A percentile compares a stretch with the other conserved stretches of the same genome.
These are phyloP conservation scores for Microcos paniculata DNA, from an alignment of 345 rosid genomes.

Conservation along the genomic window DNA sequence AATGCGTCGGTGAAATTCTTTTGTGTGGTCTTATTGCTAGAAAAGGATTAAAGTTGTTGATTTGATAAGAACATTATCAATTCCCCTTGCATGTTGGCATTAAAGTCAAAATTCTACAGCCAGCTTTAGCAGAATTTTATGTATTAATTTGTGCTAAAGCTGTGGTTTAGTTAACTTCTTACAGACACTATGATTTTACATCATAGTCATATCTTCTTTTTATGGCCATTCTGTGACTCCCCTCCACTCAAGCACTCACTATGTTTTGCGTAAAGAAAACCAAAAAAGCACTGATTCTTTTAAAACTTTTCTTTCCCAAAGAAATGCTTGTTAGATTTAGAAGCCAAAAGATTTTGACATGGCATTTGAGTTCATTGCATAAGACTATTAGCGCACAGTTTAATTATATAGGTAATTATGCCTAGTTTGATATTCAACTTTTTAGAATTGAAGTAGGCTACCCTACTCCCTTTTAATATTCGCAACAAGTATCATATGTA, in stretches of 20 bases:
- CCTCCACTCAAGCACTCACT: neutral
- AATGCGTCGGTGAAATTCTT: neutral
- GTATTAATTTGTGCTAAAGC: neutral
- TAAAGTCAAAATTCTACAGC: slow-evolving; percentile 7
- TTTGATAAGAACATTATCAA: neutral
- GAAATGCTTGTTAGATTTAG: neutral
- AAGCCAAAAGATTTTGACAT: neutral
- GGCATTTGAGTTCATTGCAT: neutral
- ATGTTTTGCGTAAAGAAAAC: neutral
- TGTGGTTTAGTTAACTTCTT: neutral
- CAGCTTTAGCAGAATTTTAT: neutral
- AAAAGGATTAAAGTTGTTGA: neutral
- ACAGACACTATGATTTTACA: no score
- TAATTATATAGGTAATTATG: neutral
- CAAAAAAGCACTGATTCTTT: neutral
- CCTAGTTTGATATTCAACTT: neutral
- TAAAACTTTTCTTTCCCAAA: neutral
- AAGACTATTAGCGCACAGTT: neutral
- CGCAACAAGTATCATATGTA: neutral
- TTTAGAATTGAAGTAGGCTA: neutral
- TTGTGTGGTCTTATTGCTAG: neutral
- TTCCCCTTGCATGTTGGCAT: neutral
- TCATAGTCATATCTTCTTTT: no score
- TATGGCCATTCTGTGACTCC: neutral
- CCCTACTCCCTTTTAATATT: neutral